Percentiles rank a stretch among this genome's conserved stretches.
Evolutionary conservation across 768 basidiomycete genomes (phyloP).

Genomic region (Kwoniella pini): DNA sequence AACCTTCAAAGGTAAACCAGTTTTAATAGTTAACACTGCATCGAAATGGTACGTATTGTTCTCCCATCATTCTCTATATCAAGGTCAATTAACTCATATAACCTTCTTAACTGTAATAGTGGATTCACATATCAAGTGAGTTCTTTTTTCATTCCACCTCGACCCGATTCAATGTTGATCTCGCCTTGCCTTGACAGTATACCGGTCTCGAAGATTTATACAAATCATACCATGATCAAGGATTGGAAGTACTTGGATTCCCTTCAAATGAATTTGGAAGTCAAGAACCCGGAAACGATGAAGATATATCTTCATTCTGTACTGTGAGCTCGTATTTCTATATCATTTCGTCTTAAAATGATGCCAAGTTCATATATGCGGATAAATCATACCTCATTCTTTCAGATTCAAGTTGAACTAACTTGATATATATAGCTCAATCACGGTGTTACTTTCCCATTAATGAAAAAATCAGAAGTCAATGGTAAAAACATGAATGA

Average conservation of each 20-base stretch:
- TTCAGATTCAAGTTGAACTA: not conserved
- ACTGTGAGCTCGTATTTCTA: no score
- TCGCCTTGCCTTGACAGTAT: constrained; percentile 39
- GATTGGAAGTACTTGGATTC: constrained; percentile 80
- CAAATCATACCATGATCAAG: constrained; percentile 76
- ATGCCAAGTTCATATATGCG: not conserved
- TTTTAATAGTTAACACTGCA: constrained; percentile 56
- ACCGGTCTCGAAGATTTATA: constrained; percentile 76
- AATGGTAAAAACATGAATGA: constrained; percentile 83
- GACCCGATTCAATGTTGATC: not conserved
- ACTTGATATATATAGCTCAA: constrained; percentile 59
- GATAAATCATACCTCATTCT: not conserved
- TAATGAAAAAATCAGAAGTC: constrained; percentile 86
- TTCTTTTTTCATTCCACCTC: not conserved
- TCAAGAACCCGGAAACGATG: constrained; percentile 81
- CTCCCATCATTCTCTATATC: no score
- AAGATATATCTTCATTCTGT: constrained; percentile 61
- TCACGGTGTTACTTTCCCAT: constrained; percentile 84
- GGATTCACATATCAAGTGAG: constrained; percentile 53
- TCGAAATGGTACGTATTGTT: constrained; percentile 55
- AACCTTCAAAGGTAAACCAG: constrained; percentile 53
- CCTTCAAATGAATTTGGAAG: constrained; percentile 90
- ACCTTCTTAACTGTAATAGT: constrained; percentile 19
- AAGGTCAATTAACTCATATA: no score
- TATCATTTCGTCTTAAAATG: no score